Percentiles rank a stretch among this genome's conserved stretches.
Conservation (phyloP, 345 rosid genomes). For the Hibiscus trionum region DNA sequence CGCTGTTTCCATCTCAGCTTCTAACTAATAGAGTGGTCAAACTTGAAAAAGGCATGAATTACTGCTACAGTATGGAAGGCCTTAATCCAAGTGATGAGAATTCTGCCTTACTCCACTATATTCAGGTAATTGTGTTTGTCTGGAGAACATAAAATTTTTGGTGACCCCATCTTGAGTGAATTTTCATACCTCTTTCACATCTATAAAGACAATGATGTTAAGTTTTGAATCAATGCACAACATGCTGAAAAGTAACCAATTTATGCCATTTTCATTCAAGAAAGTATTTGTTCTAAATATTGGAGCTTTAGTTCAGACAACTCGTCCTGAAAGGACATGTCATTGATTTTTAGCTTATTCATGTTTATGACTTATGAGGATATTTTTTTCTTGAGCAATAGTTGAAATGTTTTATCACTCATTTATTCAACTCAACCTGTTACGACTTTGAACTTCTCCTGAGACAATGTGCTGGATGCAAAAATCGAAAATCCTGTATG, state of each 20-base stretch:
- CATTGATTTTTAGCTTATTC: not conserved
- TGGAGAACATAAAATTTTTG: not conserved
- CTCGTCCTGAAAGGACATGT: not conserved
- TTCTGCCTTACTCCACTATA: conserved; percentile 74
- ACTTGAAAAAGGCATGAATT: conserved; percentile 55
- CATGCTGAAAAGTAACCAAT: not conserved
- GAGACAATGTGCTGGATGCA: not conserved
- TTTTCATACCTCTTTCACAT: not conserved
- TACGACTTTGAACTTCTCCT: not conserved
- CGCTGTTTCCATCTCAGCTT: conserved; percentile 72
- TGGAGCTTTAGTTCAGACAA: not conserved
- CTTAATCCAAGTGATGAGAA: conserved; percentile 80
- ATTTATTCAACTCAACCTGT: not conserved
- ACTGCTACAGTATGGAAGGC: conserved; percentile 51
- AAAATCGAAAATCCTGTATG: not conserved
- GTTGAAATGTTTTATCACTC: not conserved
- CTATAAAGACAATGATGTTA: not conserved
- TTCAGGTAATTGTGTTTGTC: conserved; percentile 49
- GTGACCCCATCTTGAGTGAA: not conserved
- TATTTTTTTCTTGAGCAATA: not conserved
- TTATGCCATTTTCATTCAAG: conserved; percentile 1
- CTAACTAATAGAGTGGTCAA: conserved; percentile 68
- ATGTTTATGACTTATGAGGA: not conserved
- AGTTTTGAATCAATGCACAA: not conserved
- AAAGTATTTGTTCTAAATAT: not conserved